A percentile compares a stretch with the other conserved stretches of the same genome.
Conservation (phyloP, 2,329 filamentous ascomycete genomes). For the Zarea fungicola region DNA sequence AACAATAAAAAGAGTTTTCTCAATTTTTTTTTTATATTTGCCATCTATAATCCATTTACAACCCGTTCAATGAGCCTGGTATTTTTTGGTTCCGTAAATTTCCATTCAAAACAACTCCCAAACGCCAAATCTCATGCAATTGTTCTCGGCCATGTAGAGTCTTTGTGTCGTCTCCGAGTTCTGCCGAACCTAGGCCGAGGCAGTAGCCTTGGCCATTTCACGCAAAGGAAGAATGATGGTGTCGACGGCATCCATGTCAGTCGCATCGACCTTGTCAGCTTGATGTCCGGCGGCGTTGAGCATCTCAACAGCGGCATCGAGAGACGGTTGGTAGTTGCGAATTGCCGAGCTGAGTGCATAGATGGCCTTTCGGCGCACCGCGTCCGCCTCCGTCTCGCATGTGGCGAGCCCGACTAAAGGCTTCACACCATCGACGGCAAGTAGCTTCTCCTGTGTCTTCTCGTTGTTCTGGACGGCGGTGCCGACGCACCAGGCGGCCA, state of each 20-base stretch:
- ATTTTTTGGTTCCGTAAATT: neutral
- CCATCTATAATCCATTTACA: neutral
- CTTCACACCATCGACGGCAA: slow-evolving; percentile 62
- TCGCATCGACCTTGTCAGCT: slow-evolving; percentile 61
- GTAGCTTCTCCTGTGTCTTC: slow-evolving; percentile 69
- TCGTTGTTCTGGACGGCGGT: slow-evolving; percentile 96
- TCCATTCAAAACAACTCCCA: slow-evolving; percentile 15
- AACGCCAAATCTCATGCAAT: slow-evolving; percentile 34
- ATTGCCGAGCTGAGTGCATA: slow-evolving; percentile 82
- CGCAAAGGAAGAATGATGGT: slow-evolving; percentile 63
- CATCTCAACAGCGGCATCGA: slow-evolving; percentile 63
- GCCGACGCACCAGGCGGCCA: slow-evolving; percentile 91
- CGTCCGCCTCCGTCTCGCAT: slow-evolving; percentile 51
- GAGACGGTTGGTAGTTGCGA: slow-evolving; percentile 82
- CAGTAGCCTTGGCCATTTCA: slow-evolving; percentile 41
- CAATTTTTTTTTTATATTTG: neutral
- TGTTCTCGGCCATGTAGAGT: neutral
- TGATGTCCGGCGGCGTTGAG: slow-evolving; percentile 40
- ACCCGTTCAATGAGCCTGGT: neutral
- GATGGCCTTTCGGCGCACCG: slow-evolving; percentile 78
- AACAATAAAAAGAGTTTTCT: slow-evolving; percentile 7
- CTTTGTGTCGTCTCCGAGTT: slow-evolving; percentile 11
- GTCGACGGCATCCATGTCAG: slow-evolving; percentile 84
- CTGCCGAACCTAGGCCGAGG: slow-evolving; percentile 12
- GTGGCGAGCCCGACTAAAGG: slow-evolving; percentile 62